phyloP scores from a whole-genome alignment of 768 basidiomycete species.

The Trichaptum fuscoviolaceum region DNA sequence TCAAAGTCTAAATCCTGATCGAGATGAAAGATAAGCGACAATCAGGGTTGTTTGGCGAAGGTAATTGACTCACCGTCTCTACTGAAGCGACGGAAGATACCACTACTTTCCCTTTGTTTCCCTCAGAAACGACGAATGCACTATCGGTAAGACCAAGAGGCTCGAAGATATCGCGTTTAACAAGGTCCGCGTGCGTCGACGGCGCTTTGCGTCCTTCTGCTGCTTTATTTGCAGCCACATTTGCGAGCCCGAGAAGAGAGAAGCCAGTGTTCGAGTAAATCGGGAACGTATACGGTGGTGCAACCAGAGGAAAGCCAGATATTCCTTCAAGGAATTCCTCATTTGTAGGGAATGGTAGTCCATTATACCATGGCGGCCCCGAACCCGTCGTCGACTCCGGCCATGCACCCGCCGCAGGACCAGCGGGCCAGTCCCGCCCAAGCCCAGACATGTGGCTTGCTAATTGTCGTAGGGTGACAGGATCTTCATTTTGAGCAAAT shows the following conservation, averaged over 20 bases:
- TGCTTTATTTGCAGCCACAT: constrained; percentile 28
- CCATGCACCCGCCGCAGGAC: constrained; percentile 30
- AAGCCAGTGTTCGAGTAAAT: constrained; percentile 38
- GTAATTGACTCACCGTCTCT: constrained; percentile 27
- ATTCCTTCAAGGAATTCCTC: constrained; percentile 32
- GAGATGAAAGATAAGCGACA: neutral
- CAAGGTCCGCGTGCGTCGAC: constrained; percentile 35
- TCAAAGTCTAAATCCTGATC: constrained; percentile 34
- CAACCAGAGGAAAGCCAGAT: constrained; percentile 32
- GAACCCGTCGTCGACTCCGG: constrained; percentile 27
- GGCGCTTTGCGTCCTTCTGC: constrained; percentile 15
- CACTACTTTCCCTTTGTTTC: constrained; percentile 32
- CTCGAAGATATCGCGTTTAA: constrained; percentile 45
- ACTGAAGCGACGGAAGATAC: constrained; percentile 31
- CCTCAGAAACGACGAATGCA: constrained; percentile 35
- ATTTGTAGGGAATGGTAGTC: constrained; percentile 26
- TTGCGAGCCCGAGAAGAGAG: constrained; percentile 28
- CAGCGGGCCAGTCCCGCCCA: constrained; percentile 32
- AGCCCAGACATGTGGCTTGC: constrained; percentile 28
- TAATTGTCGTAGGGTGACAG: constrained; percentile 25
- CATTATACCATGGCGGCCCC: constrained; percentile 26
- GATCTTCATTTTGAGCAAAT: constrained; percentile 13
- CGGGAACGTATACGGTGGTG: constrained; percentile 39
- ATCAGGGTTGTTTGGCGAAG: neutral
- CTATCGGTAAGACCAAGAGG: constrained; percentile 41